Percentiles rank a stretch among this genome's conserved stretches.
Conservation (phyloP, 371 early-diverging fungal species). For the Mortierella sp. region DNA sequence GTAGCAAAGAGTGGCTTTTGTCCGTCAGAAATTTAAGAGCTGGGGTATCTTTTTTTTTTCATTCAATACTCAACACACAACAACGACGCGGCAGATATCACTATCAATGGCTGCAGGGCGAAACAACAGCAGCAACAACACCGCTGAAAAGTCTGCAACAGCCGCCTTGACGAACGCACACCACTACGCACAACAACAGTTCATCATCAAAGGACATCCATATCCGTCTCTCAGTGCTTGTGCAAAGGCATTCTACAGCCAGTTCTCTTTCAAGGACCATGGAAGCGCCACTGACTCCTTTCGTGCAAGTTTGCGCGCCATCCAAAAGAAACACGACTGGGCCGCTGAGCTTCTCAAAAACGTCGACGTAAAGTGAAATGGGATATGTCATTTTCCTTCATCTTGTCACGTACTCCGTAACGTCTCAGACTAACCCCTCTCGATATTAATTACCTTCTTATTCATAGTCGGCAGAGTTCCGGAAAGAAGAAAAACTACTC, state of each 20-base stretch:
- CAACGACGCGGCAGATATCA: no score
- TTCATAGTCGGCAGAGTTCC: not conserved
- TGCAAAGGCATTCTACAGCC: not conserved
- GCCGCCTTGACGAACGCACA: not conserved
- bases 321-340: not conserved
- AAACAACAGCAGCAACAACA: not conserved
- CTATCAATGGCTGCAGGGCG: not conserved
- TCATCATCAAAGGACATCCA: slow-evolving; percentile 1
- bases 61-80: no score
- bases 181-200: not conserved
- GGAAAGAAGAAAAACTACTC: not conserved
- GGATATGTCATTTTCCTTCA: no score
- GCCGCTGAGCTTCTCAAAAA: not conserved
- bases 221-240: not conserved
- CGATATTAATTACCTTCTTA: not conserved
- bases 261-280: not conserved
- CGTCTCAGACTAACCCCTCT: no score
- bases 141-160: not conserved
- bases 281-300: not conserved
- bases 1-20: no score
- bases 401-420: no score
- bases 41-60: no score
- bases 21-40: no score
- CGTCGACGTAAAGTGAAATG: not conserved
- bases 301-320: not conserved